Base-by-base conservation (phyloP, 2,329 filamentous ascomycete genomes). In the Fusarium sp. region DNA sequence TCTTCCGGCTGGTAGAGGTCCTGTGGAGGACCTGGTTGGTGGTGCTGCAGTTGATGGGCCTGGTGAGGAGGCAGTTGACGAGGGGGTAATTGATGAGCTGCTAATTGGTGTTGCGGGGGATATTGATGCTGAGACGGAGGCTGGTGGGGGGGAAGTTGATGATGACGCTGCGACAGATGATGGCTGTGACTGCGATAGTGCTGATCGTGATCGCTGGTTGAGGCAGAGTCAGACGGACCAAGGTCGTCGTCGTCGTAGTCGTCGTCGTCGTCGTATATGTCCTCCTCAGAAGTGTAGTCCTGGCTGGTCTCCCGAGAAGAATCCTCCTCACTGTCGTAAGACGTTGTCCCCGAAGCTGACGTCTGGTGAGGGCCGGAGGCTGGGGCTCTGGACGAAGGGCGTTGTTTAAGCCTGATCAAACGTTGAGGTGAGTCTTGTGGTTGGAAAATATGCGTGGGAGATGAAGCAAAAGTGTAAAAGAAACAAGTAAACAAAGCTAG, bases 191-290 rank as follows among this genome's bases (percentile, higher is more conserved):
- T 27, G 35, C 38, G 49, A 25, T 57, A 66, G 31, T 54, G 61
- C n/a, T 53, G 63, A 11, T 58, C 59, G 48, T 64, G 61, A 14
- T 61, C 51, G 42, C 55, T 63, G 9, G 57, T 61, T 29, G 85
- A 88, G 15, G 84, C 85, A 8, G 85, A 87, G 69, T 88, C 85
- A 31, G 80, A 82, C 13, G 84, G 84, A 3, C 83, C 80, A 61
- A 86, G 68, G 32, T 83, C 83, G 70, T 80, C 81, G 70, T 80
- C 81, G 61, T 78, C 76, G 51, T 78, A 75, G 44, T 72, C 67
- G 44, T 72, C 62, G 49, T 73, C 68, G 66, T 80, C 72, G 64
- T 74, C 72, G 66, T 59, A 59, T 23, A 59, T 15, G 17, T 80
- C 80, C 61, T 78, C 76, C 27, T 70, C 67, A 62, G 72, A 57